phyloP scores from a whole-genome alignment of 2,329 filamentous ascomycete genomes.

The Pseudocercospora fijiensis region DNA sequence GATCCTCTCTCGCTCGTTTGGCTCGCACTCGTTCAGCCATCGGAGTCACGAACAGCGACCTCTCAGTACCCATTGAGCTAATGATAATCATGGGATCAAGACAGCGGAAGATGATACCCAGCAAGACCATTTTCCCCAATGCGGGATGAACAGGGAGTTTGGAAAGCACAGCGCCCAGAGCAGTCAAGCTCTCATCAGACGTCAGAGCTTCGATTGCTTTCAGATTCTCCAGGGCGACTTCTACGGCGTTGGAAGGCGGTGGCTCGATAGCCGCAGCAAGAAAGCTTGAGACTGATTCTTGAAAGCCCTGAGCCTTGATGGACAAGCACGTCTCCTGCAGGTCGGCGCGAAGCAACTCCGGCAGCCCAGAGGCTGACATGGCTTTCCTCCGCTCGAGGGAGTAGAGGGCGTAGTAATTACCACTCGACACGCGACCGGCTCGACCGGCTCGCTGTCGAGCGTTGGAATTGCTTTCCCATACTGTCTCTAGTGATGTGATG shows the following conservation, averaged over 20 bases:
- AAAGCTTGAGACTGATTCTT: conserved; percentile 44
- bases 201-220: conserved; percentile 46
- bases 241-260: conserved; percentile 41
- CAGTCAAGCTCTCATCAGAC: conserved; percentile 45
- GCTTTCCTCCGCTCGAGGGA: conserved; percentile 40
- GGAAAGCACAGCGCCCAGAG: conserved; percentile 48
- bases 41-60: conserved; percentile 40
- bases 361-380: conserved; percentile 37
- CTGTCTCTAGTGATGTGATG: conserved; percentile 43
- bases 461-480: conserved; percentile 52
- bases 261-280: conserved; percentile 49
- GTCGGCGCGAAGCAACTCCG: conserved; percentile 47
- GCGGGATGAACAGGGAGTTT: conserved; percentile 45
- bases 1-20: conserved; percentile 10
- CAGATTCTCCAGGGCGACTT: conserved; percentile 43
- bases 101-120: conserved; percentile 54
- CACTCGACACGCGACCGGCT: conserved; percentile 51
- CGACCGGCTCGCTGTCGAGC: conserved; percentile 51
- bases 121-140: conserved; percentile 51
- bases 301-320: conserved; percentile 43
- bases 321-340: conserved; percentile 48
- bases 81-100: conserved; percentile 52
- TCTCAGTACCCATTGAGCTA: conserved; percentile 39
- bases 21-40: conserved; percentile 31
- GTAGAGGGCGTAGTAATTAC: conserved; percentile 53